phyloP scores from a whole-genome alignment of 2,329 filamentous ascomycete species.

The Aaosphaeria arxii region DNA sequence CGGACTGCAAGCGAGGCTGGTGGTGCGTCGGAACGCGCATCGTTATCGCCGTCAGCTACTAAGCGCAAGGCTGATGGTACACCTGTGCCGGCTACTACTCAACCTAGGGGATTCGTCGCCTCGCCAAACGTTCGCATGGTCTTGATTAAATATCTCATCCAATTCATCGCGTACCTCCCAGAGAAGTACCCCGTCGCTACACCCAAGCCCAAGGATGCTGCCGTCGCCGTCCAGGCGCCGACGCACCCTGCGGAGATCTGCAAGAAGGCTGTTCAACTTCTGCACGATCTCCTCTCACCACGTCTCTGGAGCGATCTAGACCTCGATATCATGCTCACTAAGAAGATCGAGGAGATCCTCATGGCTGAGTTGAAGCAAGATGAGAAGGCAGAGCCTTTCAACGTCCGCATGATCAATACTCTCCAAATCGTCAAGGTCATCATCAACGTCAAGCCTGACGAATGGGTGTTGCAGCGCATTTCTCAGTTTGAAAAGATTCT shows the following conservation, averaged over 20 bases:
- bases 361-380: conserved; percentile 62
- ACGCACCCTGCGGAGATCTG: conserved; percentile 71
- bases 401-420: conserved; percentile 87
- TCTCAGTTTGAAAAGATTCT: conserved; percentile 78
- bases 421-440: conserved; percentile 89
- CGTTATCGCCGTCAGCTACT: conserved; percentile 65
- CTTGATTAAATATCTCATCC: conserved; percentile 91
- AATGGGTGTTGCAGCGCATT: conserved; percentile 84
- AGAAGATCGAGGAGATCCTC: conserved; percentile 82
- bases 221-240: conserved; percentile 30
- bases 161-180: conserved; percentile 86
- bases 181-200: conserved; percentile 73
- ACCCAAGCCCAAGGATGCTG: conserved; percentile 40
- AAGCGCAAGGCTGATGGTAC: conserved; percentile 77
- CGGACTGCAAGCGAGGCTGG: conserved; percentile 63
- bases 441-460: conserved; percentile 80
- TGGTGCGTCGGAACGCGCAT: conserved; percentile 41
- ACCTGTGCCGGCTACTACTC: conserved; percentile 53
- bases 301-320: conserved; percentile 91
- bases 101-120: conserved; percentile 42
- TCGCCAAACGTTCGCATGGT: conserved; percentile 63
- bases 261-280: conserved; percentile 76
- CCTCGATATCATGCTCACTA: conserved; percentile 78
- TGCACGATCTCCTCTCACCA: conserved; percentile 81
- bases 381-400: conserved; percentile 65